Evolutionary conservation across 2,329 filamentous ascomycete species (phyloP).

Genomic region (Talaromyces sp.): DNA sequence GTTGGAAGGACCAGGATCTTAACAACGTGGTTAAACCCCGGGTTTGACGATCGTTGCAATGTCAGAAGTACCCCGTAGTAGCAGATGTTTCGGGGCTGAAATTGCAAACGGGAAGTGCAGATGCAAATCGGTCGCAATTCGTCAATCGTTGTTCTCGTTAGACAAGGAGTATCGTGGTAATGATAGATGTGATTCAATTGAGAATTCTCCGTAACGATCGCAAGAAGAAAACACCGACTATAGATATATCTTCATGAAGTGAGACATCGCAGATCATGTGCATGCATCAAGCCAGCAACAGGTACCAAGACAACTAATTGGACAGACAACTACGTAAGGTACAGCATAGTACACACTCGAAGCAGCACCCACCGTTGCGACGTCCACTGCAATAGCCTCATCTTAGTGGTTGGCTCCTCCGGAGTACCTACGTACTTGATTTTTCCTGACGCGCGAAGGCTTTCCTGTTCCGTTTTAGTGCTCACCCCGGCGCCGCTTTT

Average conservation of each 20-base stretch:
- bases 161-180: background rate
- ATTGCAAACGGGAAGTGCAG: background rate
- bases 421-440: background rate
- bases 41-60: conserved; percentile 1
- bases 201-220: background rate
- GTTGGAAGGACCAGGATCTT: background rate
- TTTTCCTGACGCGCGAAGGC: too few species aligned
- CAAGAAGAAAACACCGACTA: background rate
- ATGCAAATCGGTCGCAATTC: background rate
- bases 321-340: conserved; percentile 1
- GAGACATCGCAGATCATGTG: conserved; percentile 6
- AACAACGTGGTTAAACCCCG: background rate
- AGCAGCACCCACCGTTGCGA: background rate
- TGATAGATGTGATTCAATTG: background rate
- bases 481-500: too few species aligned
- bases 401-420: background rate
- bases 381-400: background rate
- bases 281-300: background rate
- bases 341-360: background rate
- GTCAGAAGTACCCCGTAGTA: background rate
- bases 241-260: background rate
- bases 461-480: too few species aligned
- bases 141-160: background rate
- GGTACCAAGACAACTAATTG: background rate
- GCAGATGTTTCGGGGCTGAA: background rate